Percentiles rank a stretch among this genome's conserved stretches.
Evolutionary conservation across 768 basidiomycete genomes (phyloP).

Genomic region (Coprinellus aureogranulatus): DNA sequence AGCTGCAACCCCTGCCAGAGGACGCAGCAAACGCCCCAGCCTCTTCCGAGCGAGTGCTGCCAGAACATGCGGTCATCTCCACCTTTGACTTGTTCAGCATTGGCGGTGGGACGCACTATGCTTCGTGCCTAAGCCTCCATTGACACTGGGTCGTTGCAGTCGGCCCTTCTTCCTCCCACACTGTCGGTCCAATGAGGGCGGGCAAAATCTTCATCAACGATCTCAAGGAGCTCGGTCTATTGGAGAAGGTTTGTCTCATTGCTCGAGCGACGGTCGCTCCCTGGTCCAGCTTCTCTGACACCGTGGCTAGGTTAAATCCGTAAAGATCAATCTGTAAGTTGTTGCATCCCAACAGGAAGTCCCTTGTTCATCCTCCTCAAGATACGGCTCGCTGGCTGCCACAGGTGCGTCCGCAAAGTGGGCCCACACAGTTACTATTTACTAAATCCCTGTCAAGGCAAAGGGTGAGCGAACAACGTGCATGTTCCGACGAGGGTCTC

Average conservation of each 20-base stretch:
- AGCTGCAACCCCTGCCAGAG: neutral
- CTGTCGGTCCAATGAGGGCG: constrained; percentile 75
- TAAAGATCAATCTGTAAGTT: constrained; percentile 83
- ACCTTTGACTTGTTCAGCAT: constrained; percentile 92
- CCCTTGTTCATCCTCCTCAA: constrained; percentile 23
- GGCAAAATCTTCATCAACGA: constrained; percentile 85
- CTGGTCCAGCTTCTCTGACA: neutral
- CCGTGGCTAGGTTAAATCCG: constrained; percentile 55
- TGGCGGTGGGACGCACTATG: constrained; percentile 50
- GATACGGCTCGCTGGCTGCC: constrained; percentile 90
- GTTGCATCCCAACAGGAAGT: neutral
- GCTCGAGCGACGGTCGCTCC: neutral
- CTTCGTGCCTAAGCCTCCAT: neutral
- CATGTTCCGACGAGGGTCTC: neutral
- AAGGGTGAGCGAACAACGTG: constrained; percentile 54
- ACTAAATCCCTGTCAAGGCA: constrained; percentile 43
- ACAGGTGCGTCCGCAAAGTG: constrained; percentile 53
- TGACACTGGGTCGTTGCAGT: constrained; percentile 26
- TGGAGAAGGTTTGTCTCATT: constrained; percentile 54
- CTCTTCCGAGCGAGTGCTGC: constrained; percentile 26
- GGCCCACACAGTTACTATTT: constrained; percentile 8
- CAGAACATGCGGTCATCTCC: constrained; percentile 88
- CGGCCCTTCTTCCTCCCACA: constrained; percentile 53
- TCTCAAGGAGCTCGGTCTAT: constrained; percentile 60
- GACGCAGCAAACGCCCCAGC: constrained; percentile 3